Evolutionary conservation across 306 rosid genomes (phyloP).

Genomic region (Medicago lupulina): DNA sequence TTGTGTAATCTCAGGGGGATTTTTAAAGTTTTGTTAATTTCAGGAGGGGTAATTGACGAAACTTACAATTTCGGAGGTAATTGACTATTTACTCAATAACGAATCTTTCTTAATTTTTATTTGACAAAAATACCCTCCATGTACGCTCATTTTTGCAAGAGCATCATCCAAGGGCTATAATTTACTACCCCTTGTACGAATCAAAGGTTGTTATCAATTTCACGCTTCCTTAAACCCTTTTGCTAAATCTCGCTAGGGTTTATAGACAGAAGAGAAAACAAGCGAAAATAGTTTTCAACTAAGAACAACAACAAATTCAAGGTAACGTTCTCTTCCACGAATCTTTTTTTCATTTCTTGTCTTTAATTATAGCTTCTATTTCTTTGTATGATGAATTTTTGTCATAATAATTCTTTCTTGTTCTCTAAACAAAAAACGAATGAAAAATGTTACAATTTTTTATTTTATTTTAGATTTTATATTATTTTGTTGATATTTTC

Average conservation of each 20-base stretch:
- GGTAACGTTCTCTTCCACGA: constrained; percentile 7
- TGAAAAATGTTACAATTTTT: neutral
- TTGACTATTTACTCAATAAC: no score
- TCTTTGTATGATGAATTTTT: neutral
- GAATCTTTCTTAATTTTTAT: neutral
- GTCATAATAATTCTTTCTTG: no score
- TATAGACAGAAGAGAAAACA: neutral
- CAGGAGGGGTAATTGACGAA: no score
- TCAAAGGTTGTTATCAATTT: neutral
- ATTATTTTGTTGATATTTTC: no score
- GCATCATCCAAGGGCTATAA: neutral
- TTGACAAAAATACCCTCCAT: neutral
- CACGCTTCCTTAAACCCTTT: neutral
- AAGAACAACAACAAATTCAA: neutral
- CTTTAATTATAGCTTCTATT: neutral
- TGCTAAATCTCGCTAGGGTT: neutral
- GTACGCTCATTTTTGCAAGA: neutral
- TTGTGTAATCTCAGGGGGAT: no score
- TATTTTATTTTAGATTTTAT: no score
- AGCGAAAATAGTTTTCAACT: neutral
- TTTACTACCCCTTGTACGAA: neutral
- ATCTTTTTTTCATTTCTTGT: neutral
- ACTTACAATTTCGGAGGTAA: no score
- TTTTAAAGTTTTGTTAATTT: no score
- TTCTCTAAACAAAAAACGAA: neutral